phyloP scores from a whole-genome alignment of 2,329 filamentous ascomycete species.

The Arachnopeziza araneosa region DNA sequence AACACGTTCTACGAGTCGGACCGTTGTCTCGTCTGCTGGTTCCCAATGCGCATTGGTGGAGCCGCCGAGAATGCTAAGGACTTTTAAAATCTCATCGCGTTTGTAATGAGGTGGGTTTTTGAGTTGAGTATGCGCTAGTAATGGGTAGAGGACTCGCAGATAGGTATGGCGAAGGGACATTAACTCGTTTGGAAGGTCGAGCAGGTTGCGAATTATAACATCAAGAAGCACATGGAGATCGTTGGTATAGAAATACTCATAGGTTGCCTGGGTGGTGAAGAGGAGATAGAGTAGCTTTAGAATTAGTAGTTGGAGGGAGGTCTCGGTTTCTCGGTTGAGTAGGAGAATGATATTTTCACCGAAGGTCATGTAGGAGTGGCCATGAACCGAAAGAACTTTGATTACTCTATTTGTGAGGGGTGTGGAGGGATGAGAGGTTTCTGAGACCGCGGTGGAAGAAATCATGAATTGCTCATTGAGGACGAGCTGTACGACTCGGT shows the following conservation, averaged over 20 bases:
- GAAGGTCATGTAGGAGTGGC: slow-evolving; percentile 82
- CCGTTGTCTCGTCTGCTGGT: slow-evolving; percentile 73
- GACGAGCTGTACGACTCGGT: slow-evolving; percentile 60
- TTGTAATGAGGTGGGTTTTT: slow-evolving; percentile 87
- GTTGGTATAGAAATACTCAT: slow-evolving; percentile 99
- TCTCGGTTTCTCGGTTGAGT: slow-evolving; percentile 90
- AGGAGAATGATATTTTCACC: slow-evolving; percentile 96
- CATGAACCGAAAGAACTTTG: slow-evolving; percentile 79
- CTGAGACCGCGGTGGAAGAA: slow-evolving; percentile 45
- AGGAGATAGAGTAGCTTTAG: slow-evolving; percentile 92
- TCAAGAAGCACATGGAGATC: slow-evolving; percentile 91
- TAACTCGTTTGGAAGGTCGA: slow-evolving; percentile 85
- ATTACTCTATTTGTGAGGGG: slow-evolving; percentile 87
- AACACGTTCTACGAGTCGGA: slow-evolving; percentile 72
- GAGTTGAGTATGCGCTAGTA: slow-evolving; percentile 88
- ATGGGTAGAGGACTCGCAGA: slow-evolving; percentile 82
- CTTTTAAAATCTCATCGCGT: slow-evolving; percentile 70
- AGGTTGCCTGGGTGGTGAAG: slow-evolving; percentile 85
- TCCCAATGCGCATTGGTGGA: slow-evolving; percentile 69
- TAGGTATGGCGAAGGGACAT: slow-evolving; percentile 83
- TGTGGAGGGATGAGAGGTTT: slow-evolving; percentile 27
- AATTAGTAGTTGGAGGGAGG: slow-evolving; percentile 90
- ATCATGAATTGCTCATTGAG: slow-evolving; percentile 99
- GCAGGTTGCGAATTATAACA: slow-evolving; percentile 93
- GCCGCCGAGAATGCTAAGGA: slow-evolving; percentile 67